A percentile compares a stretch with the other conserved stretches of the same genome.
Conservation (phyloP, 2,329 filamentous ascomycete genomes). For the Tolypocladium sp. region DNA sequence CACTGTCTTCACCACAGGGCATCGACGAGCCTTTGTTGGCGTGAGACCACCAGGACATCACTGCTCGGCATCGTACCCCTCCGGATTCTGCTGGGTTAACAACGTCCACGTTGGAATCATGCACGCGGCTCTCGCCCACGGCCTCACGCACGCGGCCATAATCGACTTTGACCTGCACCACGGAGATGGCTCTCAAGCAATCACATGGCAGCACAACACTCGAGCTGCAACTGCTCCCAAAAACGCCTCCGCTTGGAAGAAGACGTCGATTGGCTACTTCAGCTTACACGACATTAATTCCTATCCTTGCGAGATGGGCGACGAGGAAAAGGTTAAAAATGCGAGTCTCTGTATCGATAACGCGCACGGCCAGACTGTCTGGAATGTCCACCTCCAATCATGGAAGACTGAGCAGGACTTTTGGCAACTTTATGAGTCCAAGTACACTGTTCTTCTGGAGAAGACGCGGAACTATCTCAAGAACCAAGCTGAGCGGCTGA, state of each 20-base stretch:
- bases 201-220: conserved; percentile 83
- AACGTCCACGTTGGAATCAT: conserved; percentile 97
- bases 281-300: conserved; percentile 98
- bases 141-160: conserved; percentile 86
- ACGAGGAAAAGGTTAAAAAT: conserved; percentile 85
- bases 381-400: conserved; percentile 88
- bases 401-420: conserved; percentile 82
- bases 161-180: conserved; percentile 90
- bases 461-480: conserved; percentile 75
- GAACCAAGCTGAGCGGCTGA: conserved; percentile 59
- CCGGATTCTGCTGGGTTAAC: conserved; percentile 97
- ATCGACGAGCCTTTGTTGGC: conserved; percentile 78
- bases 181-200: conserved; percentile 90
- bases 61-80: conserved; percentile 81
- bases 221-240: conserved; percentile 54
- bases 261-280: conserved; percentile 87
- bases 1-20: conserved; percentile 59
- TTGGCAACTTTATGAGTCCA: conserved; percentile 76
- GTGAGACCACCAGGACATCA: conserved; percentile 93
- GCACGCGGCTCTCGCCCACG: conserved; percentile 75
- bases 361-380: conserved; percentile 86
- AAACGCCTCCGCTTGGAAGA: conserved; percentile 69
- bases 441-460: conserved; percentile 67
- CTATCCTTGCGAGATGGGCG: conserved; percentile 91
- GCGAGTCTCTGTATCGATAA: conserved; percentile 92